A percentile compares a stretch with the other conserved stretches of the same genome.
These are phyloP conservation scores for Silene conica DNA, from an alignment of 148 eudicot species.

Conservation along the genomic window DNA sequence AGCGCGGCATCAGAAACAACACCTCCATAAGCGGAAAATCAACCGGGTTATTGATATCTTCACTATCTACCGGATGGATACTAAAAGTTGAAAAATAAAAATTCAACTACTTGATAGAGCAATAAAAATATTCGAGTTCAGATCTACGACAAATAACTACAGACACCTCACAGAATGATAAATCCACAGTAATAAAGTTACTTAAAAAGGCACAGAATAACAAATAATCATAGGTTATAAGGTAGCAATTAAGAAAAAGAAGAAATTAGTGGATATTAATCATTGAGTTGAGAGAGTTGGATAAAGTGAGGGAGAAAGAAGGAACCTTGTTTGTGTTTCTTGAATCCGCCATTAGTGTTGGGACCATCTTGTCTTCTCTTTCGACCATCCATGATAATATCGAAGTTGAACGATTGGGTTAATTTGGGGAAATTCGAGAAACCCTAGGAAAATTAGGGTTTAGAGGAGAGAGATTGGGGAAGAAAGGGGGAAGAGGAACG, in stretches of 20 bases:
- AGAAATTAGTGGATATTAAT: too few species aligned
- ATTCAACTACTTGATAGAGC: background rate
- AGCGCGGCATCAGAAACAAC: background rate
- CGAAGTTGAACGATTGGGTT: background rate
- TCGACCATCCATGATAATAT: constrained; percentile 33
- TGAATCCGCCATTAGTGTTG: constrained; percentile 43
- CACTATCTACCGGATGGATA: background rate
- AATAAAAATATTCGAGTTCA: constrained; percentile 15
- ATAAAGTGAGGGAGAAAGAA: background rate
- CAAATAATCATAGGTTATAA: background rate
- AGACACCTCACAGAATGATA: background rate
- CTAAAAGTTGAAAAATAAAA: background rate
- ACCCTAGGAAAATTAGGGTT: constrained; percentile 25
- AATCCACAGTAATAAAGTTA: background rate
- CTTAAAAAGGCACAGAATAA: background rate
- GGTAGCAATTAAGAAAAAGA: background rate
- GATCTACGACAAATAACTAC: constrained; percentile 17
- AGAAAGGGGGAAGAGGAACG: background rate
- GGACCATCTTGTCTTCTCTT: constrained; percentile 35
- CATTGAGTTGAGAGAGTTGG: background rate
- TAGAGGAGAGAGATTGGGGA: constrained; percentile 15
- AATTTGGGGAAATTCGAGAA: background rate
- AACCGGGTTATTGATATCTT: background rate
- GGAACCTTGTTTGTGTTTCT: constrained; percentile 43
- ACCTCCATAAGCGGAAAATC: background rate